Base-by-base conservation (phyloP, 306 rosid genomes). In the Trifolium dubium region DNA sequence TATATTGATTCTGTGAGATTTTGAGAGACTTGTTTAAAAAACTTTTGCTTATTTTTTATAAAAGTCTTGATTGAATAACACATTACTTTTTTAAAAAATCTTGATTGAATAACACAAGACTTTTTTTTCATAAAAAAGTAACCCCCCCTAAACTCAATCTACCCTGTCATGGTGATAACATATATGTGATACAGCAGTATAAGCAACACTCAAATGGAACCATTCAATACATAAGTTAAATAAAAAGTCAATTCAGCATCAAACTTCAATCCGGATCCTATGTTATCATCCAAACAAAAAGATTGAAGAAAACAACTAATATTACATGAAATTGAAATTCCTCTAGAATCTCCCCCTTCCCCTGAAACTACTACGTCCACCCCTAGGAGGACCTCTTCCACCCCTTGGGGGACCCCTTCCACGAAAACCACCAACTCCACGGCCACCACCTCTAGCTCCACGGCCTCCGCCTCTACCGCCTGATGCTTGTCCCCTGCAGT, bases 351-450 rank as follows among this genome's bases (percentile, higher is more conserved):
- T 88, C 23, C 98, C 99, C 74, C 97, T 85, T 49, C 99, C 99
- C 85, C 99, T 82, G 69, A 92, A 92, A 64, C 96, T 92, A 74
- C 90, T 87, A 7, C 96, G 87, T 29, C 89, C 79, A 40, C 97
- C 98, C 74, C 96, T 80, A 37, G 88, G 82, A 64, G 88, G 84
- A 46, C 96, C 96, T 47, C 91, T 90, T 79, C 96, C 92, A 77
- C 97, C 93, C 77, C 96, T 83, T 35, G 91, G 91, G 14, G 74
- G 92, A 32, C 96, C 97, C 79, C 97, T 85, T 68, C 97, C 97
- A 3, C 93, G 93, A 64, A 90, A 92, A 14, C 89, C 85, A 29
- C 90, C 90, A 2, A 86, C 83, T 34, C 96, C 92, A 15, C 93
- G 83, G 1, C 64, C 39, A 54, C 49, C 88, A 3, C 96, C 93